These are phyloP conservation scores for Bruguiera parviflora DNA, from an alignment of 345 rosid genomes.

Conservation along the genomic window DNA sequence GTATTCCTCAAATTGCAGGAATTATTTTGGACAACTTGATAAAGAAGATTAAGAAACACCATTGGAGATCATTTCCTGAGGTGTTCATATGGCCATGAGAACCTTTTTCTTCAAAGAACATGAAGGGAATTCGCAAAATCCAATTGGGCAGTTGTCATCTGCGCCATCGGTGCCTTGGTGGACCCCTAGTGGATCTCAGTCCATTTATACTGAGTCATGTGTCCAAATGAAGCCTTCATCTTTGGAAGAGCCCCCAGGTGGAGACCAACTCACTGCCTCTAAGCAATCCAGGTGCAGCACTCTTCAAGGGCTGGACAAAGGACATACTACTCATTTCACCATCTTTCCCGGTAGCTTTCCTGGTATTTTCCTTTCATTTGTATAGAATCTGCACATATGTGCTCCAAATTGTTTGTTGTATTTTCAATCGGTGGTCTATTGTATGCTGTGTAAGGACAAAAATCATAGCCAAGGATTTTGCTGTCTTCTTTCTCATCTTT, in stretches of 20 bases:
- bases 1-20: slow-evolving; percentile 27
- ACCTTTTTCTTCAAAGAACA: slow-evolving; percentile 58
- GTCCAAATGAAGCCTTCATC: slow-evolving; percentile 44
- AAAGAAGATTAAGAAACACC: slow-evolving; percentile 9
- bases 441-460: too few species aligned
- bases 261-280: slow-evolving; percentile 29
- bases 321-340: slow-evolving; percentile 44
- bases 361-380: not conserved
- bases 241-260: slow-evolving; percentile 33
- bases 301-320: slow-evolving; percentile 37
- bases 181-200: slow-evolving; percentile 54
- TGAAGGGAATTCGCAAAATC: slow-evolving; percentile 50
- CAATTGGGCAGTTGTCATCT: slow-evolving; percentile 46
- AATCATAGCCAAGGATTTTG: too few species aligned
- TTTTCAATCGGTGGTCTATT: too few species aligned
- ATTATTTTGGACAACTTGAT: slow-evolving; percentile 16
- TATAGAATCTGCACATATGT: not conserved
- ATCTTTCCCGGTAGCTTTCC: slow-evolving; percentile 55
- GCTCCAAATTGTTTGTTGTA: too few species aligned
- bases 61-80: slow-evolving; percentile 9
- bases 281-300: slow-evolving; percentile 33
- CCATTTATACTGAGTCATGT: slow-evolving; percentile 42
- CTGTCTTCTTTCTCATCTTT: too few species aligned
- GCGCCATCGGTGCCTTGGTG: slow-evolving; percentile 61
- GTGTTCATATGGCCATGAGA: slow-evolving; percentile 61